Evolutionary conservation across 2,329 filamentous ascomycete species (phyloP), one percentile per base, ranked within the genome.

Genomic region (Xylariales sp.): DNA sequence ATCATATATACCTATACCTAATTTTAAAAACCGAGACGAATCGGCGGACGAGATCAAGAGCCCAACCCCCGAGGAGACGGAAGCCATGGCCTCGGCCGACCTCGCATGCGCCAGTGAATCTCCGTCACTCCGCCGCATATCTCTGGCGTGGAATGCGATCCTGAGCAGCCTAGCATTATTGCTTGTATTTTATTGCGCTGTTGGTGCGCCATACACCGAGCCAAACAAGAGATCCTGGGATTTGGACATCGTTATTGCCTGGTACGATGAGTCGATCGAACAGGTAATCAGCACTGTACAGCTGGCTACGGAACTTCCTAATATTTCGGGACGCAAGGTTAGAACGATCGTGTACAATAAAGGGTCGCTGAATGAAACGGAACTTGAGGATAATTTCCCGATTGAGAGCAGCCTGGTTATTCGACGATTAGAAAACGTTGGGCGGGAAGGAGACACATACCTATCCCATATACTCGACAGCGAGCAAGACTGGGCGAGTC

Each of bases 311-410:
- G 68, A 69, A 1, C 60, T 70, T 34, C 65, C 70, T 4, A 69
- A 61, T 39, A 53, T 72, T 14, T 63, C 63, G 34, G 65, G 61
- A 34, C 68, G 65, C 18, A 70, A 69, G 30, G 63, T 69, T 8
- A 56, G 68, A 46, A 72, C 70, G 12, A 70, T 72, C 23, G 68
- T 72, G 23, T 72, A 72, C 61, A 70, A 72, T 46, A 72, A 72
- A 48, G 70, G 70, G 30, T 39, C 6, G 1, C 2, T 67, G 16
- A 72, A 72, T 58, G 65, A 69, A 52, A 72, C 68, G n/a, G 68
- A 70, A 36, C 63, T 72, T 5, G 34, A 34, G 32, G 8, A 9
- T 16, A 52, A 61, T n/a, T 72, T 72, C 30, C 68, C 70, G 10
- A 46, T 39, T 23, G 39, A 68, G 58, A 65, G 68, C 45, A 48